Base-by-base conservation (phyloP, 2,329 filamentous ascomycete genomes). In the Botryotinia convoluta region DNA sequence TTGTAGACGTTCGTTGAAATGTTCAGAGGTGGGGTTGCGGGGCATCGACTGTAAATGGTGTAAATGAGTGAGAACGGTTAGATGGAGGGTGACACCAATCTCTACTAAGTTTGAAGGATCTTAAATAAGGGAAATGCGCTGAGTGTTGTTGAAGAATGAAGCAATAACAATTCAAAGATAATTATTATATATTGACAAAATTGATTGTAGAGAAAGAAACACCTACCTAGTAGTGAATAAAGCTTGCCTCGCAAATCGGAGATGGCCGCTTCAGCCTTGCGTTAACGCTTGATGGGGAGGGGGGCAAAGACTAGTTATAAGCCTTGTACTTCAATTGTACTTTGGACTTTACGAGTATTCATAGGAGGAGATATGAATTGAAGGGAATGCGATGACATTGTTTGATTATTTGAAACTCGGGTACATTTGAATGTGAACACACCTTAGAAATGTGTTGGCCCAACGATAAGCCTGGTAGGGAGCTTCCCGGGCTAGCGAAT, bases 251-350 rank as follows among this genome's bases (percentile, higher is more conserved):
- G 73, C 76, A 74, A 39, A 29, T 76, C 75, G 76, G 76, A 76
- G 73, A 74, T 75, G 72, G 57, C 76, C 75, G 75, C 73, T 67
- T 77, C 74, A 76, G 71, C 75, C 74, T 76, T 60, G 73, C 68
- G 14, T 51, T 32, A 12, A 44, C 37, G 2, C 48, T 35, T 20
- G 18, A 35, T 26, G 20, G 32, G 35, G 57, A 18, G 5, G 42
- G 54, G 20, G 45, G 26, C 1, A 22, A 8, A 29, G 22, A 45
- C 45, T 42, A 26, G 64, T 48, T 37, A 20, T 26, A 26, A 54
- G 64, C 45, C 26, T 54, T n/a, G 32, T 29, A 29, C 7, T 54
- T 22, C 7, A 39, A 65, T 22, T n/a, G 4, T 39, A 39, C 32
- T 42, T n/a, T 26, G 4, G 26, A 39, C 26, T 42, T 29, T n/a